Conservation (phyloP, 345 rosid species). For the Populus simonii region DNA sequence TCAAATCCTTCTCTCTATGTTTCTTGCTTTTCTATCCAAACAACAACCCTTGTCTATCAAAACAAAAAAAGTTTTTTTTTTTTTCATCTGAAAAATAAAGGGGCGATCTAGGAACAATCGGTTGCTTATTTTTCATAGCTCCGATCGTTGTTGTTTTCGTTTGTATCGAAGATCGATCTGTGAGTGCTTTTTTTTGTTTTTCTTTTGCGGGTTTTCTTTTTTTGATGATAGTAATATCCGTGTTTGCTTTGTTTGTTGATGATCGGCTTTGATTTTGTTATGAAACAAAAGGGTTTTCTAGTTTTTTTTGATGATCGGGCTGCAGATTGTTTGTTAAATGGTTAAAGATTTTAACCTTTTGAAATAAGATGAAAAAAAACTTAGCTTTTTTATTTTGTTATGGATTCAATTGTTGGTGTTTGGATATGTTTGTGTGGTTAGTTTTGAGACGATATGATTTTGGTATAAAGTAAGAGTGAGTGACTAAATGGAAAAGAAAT, state of each 20-base stretch:
- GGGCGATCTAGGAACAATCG: constrained; percentile 13
- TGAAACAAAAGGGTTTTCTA: background rate
- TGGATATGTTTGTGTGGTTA: constrained; percentile 2
- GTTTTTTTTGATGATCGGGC: constrained; percentile 35
- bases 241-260: background rate
- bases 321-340: constrained; percentile 2
- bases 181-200: constrained; percentile 28
- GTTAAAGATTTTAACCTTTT: background rate
- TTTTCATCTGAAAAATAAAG: background rate
- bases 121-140: background rate
- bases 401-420: background rate
- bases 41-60: background rate
- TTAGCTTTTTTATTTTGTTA: background rate
- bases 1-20: too few species aligned
- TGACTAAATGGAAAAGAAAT: constrained; percentile 1
- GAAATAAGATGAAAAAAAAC: background rate
- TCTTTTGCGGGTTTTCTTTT: constrained; percentile 6
- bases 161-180: constrained; percentile 46
- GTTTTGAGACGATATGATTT: background rate
- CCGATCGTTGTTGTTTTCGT: constrained; percentile 41
- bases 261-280: background rate
- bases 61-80: background rate
- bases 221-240: background rate
- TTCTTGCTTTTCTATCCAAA: background rate
- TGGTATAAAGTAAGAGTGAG: background rate